Conservation (phyloP, 768 basidiomycete species). For the Terana coerulea region DNA sequence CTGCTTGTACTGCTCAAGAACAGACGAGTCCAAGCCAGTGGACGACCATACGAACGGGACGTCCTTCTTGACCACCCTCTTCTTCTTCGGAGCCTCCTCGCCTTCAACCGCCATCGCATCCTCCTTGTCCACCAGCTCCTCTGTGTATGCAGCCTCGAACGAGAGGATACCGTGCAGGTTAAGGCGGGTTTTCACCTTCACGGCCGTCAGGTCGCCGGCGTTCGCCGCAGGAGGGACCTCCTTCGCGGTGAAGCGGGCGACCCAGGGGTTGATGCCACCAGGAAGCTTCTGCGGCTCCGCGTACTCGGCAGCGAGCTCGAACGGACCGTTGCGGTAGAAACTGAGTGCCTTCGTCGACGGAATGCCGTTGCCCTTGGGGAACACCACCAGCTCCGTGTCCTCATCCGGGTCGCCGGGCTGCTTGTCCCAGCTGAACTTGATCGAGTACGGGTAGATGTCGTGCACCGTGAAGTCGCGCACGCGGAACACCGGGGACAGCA, state of each 20-base stretch:
- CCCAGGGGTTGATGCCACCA: constrained; percentile 78
- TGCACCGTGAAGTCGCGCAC: constrained; percentile 91
- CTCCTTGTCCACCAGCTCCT: constrained; percentile 79
- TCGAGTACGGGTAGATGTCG: constrained; percentile 83
- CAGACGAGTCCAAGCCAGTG: constrained; percentile 57
- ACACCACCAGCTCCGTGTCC: constrained; percentile 89
- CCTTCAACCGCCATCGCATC: constrained; percentile 64
- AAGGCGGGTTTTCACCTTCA: constrained; percentile 89
- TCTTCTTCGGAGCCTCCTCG: constrained; percentile 72
- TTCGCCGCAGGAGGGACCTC: constrained; percentile 62
- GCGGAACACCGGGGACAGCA: constrained; percentile 96
- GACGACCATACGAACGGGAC: constrained; percentile 67
- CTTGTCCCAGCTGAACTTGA: constrained; percentile 87
- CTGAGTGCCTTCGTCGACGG: constrained; percentile 96
- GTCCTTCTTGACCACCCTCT: constrained; percentile 80
- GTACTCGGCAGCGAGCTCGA: constrained; percentile 86
- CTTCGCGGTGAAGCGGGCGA: constrained; percentile 81
- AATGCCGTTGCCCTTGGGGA: constrained; percentile 78
- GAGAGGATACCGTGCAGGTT: constrained; percentile 84
- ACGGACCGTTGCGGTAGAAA: constrained; percentile 86
- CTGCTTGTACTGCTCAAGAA: constrained; percentile 69
- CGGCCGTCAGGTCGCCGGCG: constrained; percentile 73
- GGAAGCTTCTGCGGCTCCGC: constrained; percentile 71
- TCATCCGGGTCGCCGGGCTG: constrained; percentile 75
- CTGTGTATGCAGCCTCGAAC: constrained; percentile 83